Evolutionary conservation across 305 asterid genomes (phyloP).

Genomic region (Solanum hybrid): DNA sequence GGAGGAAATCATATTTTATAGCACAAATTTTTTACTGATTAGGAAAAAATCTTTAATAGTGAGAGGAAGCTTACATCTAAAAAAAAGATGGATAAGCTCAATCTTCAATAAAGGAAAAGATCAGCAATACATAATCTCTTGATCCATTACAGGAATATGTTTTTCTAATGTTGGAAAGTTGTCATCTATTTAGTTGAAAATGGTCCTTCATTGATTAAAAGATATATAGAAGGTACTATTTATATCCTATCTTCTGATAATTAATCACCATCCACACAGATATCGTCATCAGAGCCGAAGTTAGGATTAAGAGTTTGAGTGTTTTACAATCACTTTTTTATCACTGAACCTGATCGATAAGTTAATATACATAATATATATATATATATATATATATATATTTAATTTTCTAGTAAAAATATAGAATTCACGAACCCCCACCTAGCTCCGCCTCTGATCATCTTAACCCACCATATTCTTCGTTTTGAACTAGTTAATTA

Average conservation of each 20-base stretch:
- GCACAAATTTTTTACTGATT: too few species aligned
- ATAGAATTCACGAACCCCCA: neutral
- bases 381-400: too few species aligned
- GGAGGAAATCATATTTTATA: too few species aligned
- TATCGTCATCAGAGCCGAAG: too few species aligned
- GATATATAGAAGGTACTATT: too few species aligned
- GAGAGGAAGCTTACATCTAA: neutral
- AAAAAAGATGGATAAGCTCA: neutral
- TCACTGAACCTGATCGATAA: rapidly evolving
- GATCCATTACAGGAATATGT: neutral
- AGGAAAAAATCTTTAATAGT: neutral
- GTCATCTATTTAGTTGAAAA: neutral
- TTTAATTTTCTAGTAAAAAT: neutral
- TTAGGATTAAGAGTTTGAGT: neutral
- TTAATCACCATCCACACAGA: neutral
- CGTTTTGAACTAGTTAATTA: neutral
- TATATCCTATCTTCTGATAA: neutral
- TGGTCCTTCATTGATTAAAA: neutral
- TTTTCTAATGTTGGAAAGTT: neutral
- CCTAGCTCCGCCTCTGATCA: neutral
- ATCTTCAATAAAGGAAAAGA: neutral
- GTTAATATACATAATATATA: neutral
- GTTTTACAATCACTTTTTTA: neutral
- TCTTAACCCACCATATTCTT: neutral
- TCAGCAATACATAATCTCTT: neutral